Conservation (phyloP, 2,329 filamentous ascomycete species). For the Aspergillus thermomutatus region DNA sequence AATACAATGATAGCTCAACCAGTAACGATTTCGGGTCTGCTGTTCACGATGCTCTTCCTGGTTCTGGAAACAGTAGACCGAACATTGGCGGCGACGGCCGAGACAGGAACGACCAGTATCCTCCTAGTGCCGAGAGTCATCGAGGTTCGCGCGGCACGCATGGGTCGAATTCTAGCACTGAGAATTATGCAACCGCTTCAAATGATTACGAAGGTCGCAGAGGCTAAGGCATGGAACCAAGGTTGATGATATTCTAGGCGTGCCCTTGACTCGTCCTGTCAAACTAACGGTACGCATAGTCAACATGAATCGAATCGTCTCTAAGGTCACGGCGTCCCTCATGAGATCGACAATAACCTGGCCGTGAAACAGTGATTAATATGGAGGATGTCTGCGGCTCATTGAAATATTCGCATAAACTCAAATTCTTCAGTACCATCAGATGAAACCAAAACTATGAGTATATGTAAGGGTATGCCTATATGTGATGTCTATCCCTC, state of each 20-base stretch:
- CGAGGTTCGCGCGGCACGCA: slow-evolving; percentile 5
- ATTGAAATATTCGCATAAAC: neutral
- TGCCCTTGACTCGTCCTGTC: too few relatives aligned
- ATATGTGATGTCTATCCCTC: neutral
- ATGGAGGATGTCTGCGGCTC: too few relatives aligned
- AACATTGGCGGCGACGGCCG: neutral
- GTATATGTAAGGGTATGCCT: neutral
- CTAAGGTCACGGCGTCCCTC: neutral
- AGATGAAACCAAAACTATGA: neutral
- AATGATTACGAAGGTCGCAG: slow-evolving; percentile 25
- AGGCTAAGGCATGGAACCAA: slow-evolving; percentile 29
- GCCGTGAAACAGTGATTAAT: too few relatives aligned
- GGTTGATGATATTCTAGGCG: too few relatives aligned
- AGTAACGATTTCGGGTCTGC: neutral
- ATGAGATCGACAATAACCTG: too few relatives aligned
- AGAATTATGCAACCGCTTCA: slow-evolving; percentile 9
- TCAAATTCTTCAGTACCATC: neutral
- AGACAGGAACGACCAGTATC: neutral
- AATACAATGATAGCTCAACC: neutral
- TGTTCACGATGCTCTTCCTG: neutral
- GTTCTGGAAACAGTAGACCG: neutral
- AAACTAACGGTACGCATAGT: too few relatives aligned
- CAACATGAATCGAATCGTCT: neutral
- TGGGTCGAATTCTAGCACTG: slow-evolving; percentile 19
- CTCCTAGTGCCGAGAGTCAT: neutral